phyloP scores from a whole-genome alignment of 2,329 filamentous ascomycete species.

The Purpureocillium takamizusanense region DNA sequence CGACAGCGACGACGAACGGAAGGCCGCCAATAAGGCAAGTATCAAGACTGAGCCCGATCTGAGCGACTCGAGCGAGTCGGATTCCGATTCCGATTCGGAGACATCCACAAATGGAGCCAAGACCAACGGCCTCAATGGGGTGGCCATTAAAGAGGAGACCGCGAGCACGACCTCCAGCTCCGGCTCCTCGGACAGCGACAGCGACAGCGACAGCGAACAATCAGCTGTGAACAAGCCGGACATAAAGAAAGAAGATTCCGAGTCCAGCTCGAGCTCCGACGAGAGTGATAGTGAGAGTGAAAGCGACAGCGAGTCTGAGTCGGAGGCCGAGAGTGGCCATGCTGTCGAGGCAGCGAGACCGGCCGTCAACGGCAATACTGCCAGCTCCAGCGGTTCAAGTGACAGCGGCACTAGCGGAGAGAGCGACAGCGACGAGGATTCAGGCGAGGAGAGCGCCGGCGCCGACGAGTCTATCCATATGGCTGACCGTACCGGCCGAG shows the following conservation, averaged over 20 bases:
- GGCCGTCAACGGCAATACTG: no score
- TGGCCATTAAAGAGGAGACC: not conserved
- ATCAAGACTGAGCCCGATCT: slow-evolving; percentile 11
- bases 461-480: slow-evolving; percentile 31
- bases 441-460: not conserved
- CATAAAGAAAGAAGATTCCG: slow-evolving; percentile 10
- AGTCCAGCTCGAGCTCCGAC: slow-evolving; percentile 6
- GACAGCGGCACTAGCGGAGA: not conserved
- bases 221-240: slow-evolving; percentile 8
- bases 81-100: slow-evolving; percentile 14
- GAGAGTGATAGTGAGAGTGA: not conserved
- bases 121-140: slow-evolving; percentile 11
- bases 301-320: not conserved
- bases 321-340: not conserved
- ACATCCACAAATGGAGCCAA: slow-evolving; percentile 8
- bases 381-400: not conserved
- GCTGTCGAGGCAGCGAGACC: no score
- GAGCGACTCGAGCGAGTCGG: slow-evolving; percentile 17
- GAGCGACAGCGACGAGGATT: not conserved
- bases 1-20: slow-evolving; percentile 31
- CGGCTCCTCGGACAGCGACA: slow-evolving; percentile 14
- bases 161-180: slow-evolving; percentile 10
- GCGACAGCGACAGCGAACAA: slow-evolving; percentile 18
- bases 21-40: slow-evolving; percentile 9
- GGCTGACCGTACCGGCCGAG: slow-evolving; percentile 18